These are phyloP conservation scores for Apiospora marii DNA, from an alignment of 2,329 filamentous ascomycete genomes.

Conservation along the genomic window DNA sequence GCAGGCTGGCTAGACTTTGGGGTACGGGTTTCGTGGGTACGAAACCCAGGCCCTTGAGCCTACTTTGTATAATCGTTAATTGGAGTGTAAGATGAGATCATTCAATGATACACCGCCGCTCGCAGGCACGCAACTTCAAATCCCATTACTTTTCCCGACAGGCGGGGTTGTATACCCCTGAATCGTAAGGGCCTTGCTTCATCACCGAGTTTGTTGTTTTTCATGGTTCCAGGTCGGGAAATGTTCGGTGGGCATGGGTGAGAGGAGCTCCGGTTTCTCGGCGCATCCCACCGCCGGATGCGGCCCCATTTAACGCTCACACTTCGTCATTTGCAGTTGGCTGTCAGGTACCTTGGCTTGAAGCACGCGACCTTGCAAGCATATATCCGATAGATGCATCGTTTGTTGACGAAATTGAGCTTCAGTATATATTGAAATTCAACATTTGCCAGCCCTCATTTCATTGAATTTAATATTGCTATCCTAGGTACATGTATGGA, in stretches of 20 bases:
- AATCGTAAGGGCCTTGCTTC: background rate
- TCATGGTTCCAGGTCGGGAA: background rate
- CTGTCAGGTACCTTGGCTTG: background rate
- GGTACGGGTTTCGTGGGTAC: background rate
- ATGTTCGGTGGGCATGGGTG: background rate
- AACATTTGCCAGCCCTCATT: background rate
- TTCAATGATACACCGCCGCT: background rate
- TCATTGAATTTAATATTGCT: background rate
- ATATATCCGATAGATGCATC: background rate
- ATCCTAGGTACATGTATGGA: too few species aligned
- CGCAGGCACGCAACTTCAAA: background rate
- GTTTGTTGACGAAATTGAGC: background rate
- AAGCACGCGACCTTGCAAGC: background rate
- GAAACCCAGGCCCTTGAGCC: background rate
- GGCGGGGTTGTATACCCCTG: too few species aligned
- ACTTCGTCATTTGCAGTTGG: constrained; percentile 17
- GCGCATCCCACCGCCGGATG: constrained; percentile 14
- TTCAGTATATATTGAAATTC: background rate
- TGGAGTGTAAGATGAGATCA: constrained; percentile 10
- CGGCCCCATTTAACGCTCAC: constrained; percentile 1
- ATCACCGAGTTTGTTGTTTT: background rate
- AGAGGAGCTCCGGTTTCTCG: constrained; percentile 2
- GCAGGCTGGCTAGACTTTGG: background rate
- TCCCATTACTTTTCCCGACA: background rate
- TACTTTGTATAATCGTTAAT: background rate